These are phyloP conservation scores for Mycena galericulata DNA, from an alignment of 768 basidiomycete species.

Conservation along the genomic window DNA sequence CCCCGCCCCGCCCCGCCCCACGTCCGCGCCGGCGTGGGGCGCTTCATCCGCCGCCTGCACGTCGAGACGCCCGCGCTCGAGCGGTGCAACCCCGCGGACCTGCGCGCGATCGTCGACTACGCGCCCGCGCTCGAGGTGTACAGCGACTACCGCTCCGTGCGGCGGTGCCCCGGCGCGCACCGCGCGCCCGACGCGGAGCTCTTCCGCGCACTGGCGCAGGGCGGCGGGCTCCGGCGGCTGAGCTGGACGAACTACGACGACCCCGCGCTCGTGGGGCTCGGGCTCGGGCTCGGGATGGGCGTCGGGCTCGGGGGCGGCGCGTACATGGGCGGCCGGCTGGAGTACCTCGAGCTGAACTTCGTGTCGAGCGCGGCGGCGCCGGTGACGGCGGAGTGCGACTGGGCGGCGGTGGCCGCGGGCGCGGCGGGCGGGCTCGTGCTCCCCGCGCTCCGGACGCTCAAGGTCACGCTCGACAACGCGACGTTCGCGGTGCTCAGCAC, in stretches of 20 bases:
- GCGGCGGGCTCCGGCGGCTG: slow-evolving; percentile 66
- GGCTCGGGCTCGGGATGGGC: slow-evolving; percentile 19
- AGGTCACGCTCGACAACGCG: slow-evolving; percentile 77
- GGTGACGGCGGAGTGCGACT: no score
- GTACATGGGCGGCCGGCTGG: slow-evolving; percentile 64
- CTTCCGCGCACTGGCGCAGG: slow-evolving; percentile 68
- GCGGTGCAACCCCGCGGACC: slow-evolving; percentile 72
- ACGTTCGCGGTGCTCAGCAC: slow-evolving; percentile 74
- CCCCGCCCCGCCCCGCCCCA: slow-evolving; percentile 36
- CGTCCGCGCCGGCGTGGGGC: slow-evolving; percentile 51
- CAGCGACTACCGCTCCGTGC: slow-evolving; percentile 73
- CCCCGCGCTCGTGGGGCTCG: slow-evolving; percentile 56
- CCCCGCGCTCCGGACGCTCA: slow-evolving; percentile 76
- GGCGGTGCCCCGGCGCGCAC: slow-evolving; percentile 64
- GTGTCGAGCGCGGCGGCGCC: slow-evolving; percentile 47
- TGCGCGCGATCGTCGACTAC: slow-evolving; percentile 76
- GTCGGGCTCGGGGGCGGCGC: slow-evolving; percentile 57
- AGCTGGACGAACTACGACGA: slow-evolving; percentile 84
- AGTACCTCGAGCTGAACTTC: slow-evolving; percentile 77
- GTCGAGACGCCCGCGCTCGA: slow-evolving; percentile 77
- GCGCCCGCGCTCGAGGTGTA: slow-evolving; percentile 70
- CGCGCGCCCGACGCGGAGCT: slow-evolving; percentile 69
- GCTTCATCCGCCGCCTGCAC: slow-evolving; percentile 71
- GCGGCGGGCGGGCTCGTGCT: slow-evolving; percentile 54
- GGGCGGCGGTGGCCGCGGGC: not conserved